Conservation (phyloP, 805 yeast genomes). For the Wickerhamomyces kurtzmanii region DNA sequence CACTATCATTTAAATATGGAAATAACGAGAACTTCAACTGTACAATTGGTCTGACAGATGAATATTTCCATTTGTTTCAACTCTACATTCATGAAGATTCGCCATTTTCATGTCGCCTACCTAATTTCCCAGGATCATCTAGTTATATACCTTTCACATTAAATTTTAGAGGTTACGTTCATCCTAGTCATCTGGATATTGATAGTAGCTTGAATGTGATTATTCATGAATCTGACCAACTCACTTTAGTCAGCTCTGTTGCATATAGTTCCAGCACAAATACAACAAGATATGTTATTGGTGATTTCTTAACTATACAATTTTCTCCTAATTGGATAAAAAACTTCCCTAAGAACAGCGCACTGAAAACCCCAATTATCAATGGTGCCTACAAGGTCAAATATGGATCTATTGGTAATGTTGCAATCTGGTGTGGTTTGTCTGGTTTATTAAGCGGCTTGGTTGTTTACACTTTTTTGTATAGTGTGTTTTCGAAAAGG, state of each 20-base stretch:
- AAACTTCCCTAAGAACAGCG: slow-evolving; percentile 4
- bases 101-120: slow-evolving; percentile 62
- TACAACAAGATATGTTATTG: slow-evolving; percentile 54
- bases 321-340: slow-evolving; percentile 51
- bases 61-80: slow-evolving; percentile 62
- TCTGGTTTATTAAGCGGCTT: slow-evolving; percentile 4
- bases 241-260: slow-evolving; percentile 39
- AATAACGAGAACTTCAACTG: slow-evolving; percentile 42
- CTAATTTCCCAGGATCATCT: slow-evolving; percentile 33
- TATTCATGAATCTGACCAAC: slow-evolving; percentile 23
- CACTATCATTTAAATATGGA: slow-evolving; percentile 46
- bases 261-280: slow-evolving; percentile 56
- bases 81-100: slow-evolving; percentile 69
- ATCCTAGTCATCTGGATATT: slow-evolving; percentile 59
- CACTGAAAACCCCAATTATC: too few species aligned
- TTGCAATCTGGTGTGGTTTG: slow-evolving; percentile 3
- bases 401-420: neutral
- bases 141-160: slow-evolving; percentile 48
- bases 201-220: slow-evolving; percentile 48
- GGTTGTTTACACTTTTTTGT: slow-evolving; percentile 6
- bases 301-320: slow-evolving; percentile 46
- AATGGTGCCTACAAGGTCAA: too few species aligned
- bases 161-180: slow-evolving; percentile 56
- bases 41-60: slow-evolving; percentile 53
- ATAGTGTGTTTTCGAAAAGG: slow-evolving; percentile 10